Evolutionary conservation across 1,139 yeast species (phyloP).

Genomic region (Saccharomyces hybrid): DNA sequence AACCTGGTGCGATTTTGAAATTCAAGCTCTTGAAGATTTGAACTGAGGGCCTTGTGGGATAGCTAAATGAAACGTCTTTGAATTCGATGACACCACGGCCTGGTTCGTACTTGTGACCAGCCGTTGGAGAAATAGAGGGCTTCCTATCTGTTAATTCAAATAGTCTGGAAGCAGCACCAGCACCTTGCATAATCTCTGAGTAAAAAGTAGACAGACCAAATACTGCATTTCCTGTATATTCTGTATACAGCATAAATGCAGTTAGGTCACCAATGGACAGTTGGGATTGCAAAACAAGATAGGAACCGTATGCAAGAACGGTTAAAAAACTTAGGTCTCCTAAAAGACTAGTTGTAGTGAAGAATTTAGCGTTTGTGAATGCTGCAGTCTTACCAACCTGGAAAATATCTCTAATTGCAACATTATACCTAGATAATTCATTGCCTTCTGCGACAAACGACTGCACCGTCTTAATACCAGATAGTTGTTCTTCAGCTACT

Average conservation of each 20-base stretch:
- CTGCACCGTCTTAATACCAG: conserved; percentile 80
- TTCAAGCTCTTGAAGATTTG: conserved; percentile 58
- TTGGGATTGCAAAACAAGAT: conserved; percentile 61
- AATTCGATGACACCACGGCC: conserved; percentile 44
- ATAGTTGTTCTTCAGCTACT: conserved; percentile 85
- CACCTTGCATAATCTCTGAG: conserved; percentile 91
- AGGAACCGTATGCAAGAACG: conserved; percentile 72
- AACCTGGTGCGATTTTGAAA: conserved; percentile 68
- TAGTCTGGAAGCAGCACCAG: conserved; percentile 89
- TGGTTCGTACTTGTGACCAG: conserved; percentile 42
- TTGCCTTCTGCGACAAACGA: conserved; percentile 78
- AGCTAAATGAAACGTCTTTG: conserved; percentile 59
- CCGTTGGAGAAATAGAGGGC: conserved; percentile 58
- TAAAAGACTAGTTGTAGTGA: conserved; percentile 67
- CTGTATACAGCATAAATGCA: conserved; percentile 88
- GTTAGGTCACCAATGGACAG: conserved; percentile 84
- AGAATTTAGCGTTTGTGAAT: conserved; percentile 64
- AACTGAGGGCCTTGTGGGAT: conserved; percentile 80
- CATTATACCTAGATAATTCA: conserved; percentile 54
- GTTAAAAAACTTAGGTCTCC: conserved; percentile 77
- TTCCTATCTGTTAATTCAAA: conserved; percentile 78
- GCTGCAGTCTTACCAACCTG: conserved; percentile 75
- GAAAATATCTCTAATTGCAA: conserved; percentile 67
- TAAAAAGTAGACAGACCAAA: conserved; percentile 86
- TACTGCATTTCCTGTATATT: conserved; percentile 83